Evolutionary conservation across 345 rosid species (phyloP), one percentile per base, ranked within the genome.

Genomic region (Salix viminalis): DNA sequence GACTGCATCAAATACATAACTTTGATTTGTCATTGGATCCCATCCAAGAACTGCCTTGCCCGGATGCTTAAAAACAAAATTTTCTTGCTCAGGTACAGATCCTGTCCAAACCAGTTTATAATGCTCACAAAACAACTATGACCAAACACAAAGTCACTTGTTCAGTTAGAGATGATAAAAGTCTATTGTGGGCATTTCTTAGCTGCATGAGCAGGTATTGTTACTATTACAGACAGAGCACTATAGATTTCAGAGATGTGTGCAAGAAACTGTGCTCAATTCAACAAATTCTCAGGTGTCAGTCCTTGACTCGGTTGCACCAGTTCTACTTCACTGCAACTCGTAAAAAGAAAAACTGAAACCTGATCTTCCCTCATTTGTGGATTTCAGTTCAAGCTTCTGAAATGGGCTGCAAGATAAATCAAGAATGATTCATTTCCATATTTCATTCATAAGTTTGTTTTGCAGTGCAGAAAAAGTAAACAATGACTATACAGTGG

Each of bases 361-460:
- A 61, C 98, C 94, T 32, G 86, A 85, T 83, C 93, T 87, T 79
- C 87, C 97, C 81, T 86, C 94, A 52, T 88, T 92, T 1, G 92
- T 89, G 44, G 94, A 84, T 86, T 85, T 90, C 83, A 93, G 91
- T 79, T 95, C 97, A 65, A 93, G 94, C 85, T 95, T 95, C 90
- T 93, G 98, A 81, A 90, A 95, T 0, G 97, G 99, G 83, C 97
- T 93, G 93, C 88, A 84, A 41, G 46, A 62, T 32, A 46, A 14
- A 46, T 46, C 16, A 12, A 46, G 50, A 46, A 46, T 46, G 34
- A 73, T 78, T 61, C 69, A 68, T 65, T 56, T 13, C 23, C 24
- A 73, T 26, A 26, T 54, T 52, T 67, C 48, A 72, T 77, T 37
- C 68, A 34, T 41, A 32, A 71, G 34, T 65, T 74, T 4, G 14